Conservation (phyloP, 257 asterid genomes). For the Solanum chilense region DNA sequence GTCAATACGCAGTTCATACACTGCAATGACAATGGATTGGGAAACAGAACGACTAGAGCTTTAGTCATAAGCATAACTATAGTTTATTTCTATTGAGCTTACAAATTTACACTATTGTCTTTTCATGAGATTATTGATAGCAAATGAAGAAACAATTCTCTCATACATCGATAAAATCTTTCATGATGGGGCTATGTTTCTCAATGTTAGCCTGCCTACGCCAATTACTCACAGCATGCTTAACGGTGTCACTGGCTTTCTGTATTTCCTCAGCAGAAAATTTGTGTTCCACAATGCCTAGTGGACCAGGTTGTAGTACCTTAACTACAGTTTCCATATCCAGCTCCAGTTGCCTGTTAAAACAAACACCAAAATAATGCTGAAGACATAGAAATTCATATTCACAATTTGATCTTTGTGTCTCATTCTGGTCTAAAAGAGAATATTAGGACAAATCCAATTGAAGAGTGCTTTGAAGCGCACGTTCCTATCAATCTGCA, state of each 20-base stretch:
- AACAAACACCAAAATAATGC: neutral
- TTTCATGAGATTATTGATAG: neutral
- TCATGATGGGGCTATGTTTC: conserved; percentile 51
- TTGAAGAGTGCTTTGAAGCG: neutral
- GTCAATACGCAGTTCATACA: neutral
- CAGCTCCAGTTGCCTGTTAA: conserved; percentile 68
- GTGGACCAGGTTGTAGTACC: conserved; percentile 85
- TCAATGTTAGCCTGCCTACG: conserved; percentile 45
- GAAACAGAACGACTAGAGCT: neutral
- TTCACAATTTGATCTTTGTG: neutral
- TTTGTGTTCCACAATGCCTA: conserved; percentile 88
- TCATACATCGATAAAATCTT: conserved; percentile 47
- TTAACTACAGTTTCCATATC: conserved; percentile 85
- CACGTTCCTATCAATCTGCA: neutral
- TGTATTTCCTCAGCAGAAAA: conserved; percentile 65
- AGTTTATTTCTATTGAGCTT: neutral
- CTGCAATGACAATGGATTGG: neutral
- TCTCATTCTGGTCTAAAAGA: neutral
- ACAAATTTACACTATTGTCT: neutral
- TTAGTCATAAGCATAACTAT: neutral
- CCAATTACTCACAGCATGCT: conserved; percentile 69
- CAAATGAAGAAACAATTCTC: neutral
- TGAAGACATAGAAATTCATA: neutral
- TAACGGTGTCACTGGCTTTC: conserved; percentile 50
- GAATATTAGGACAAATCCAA: neutral